Conservation (phyloP, 2,329 filamentous ascomycete species). For the Zalaria obscura region DNA sequence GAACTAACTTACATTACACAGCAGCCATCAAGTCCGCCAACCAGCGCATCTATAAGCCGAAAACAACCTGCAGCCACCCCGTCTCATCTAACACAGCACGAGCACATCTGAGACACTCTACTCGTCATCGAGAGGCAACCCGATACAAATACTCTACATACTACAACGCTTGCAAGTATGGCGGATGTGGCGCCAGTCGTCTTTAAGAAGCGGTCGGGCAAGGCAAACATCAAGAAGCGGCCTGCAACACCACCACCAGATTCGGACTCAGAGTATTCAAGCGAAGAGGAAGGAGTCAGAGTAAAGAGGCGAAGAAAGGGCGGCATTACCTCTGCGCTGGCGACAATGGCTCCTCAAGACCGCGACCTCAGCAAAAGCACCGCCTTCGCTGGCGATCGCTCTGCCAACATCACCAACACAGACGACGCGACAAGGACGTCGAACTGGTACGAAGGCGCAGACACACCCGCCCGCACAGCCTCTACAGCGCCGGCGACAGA, state of each 20-base stretch:
- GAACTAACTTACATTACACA: not conserved
- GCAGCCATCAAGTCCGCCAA: not conserved
- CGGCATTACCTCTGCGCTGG: conserved; percentile 48
- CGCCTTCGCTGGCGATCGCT: conserved; percentile 44
- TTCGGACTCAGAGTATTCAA: conserved; percentile 51
- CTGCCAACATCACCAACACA: conserved; percentile 45
- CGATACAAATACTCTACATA: too few relatives aligned
- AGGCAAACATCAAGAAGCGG: conserved; percentile 71
- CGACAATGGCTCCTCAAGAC: conserved; percentile 23
- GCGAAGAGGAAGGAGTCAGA: conserved; percentile 64
- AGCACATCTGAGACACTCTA: not conserved
- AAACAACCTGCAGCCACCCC: not conserved
- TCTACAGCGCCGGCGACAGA: conserved; percentile 2
- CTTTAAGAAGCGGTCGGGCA: conserved; percentile 78
- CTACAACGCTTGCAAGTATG: not conserved
- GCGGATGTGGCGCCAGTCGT: conserved; percentile 29
- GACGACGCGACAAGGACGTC: conserved; percentile 83
- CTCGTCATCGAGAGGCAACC: not conserved
- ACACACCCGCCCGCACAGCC: not conserved
- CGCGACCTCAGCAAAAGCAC: conserved; percentile 19
- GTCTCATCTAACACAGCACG: not conserved
- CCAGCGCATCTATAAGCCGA: not conserved
- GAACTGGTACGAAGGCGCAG: conserved; percentile 71
- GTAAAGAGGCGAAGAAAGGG: conserved; percentile 69
- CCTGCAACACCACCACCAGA: conserved; percentile 63